Percentiles rank a stretch among this genome's conserved stretches.
Evolutionary conservation across 768 basidiomycete genomes (phyloP).

Genomic region (Suillus subluteus): DNA sequence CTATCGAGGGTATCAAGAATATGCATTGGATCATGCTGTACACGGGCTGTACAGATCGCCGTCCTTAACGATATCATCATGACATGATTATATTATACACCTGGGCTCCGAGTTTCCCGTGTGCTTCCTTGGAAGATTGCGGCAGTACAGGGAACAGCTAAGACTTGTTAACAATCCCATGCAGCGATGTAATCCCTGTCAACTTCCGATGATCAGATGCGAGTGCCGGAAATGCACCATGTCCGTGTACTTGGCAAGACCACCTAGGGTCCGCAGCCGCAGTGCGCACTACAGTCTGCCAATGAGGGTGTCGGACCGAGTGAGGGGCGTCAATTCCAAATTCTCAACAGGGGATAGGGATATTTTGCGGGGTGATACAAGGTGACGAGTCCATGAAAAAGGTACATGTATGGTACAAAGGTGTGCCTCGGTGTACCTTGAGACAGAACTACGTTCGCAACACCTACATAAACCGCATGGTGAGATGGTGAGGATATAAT

Average conservation of each 20-base stretch:
- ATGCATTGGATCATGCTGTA: not conserved
- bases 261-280: not conserved
- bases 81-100: not conserved
- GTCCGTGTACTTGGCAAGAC: not conserved
- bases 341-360: not conserved
- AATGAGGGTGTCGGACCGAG: not conserved
- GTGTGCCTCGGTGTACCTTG: not conserved
- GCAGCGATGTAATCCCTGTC: not conserved
- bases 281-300: not conserved
- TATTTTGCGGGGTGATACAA: not conserved
- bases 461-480: not conserved
- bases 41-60: not conserved
- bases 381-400: not conserved
- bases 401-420: not conserved
- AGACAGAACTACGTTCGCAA: not conserved
- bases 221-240: not conserved
- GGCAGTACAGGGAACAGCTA: not conserved
- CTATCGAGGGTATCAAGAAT: not conserved
- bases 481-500: not conserved
- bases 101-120: not conserved
- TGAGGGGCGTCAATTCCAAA: not conserved
- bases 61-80: not conserved
- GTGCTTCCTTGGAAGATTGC: not conserved
- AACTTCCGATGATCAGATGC: constrained; percentile 1
- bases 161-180: not conserved